A percentile compares a stretch with the other conserved stretches of the same genome.
These are phyloP conservation scores for Sugiyamaella qingdaonensis DNA, from an alignment of 805 yeast genomes.

Conservation along the genomic window DNA sequence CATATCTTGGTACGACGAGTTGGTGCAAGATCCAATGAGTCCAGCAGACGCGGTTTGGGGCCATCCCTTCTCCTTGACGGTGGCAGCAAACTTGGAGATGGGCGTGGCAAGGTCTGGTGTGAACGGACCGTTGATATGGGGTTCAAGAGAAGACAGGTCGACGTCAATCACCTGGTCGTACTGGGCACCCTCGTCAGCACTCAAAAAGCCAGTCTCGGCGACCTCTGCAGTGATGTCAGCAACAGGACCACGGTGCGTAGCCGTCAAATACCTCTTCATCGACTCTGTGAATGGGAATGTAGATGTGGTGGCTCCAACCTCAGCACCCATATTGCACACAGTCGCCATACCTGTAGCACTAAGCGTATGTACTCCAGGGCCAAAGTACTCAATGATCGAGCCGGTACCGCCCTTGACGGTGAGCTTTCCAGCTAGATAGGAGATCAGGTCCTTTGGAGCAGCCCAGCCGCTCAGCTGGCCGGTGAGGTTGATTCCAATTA, in stretches of 20 bases:
- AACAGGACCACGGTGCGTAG: conserved; percentile 79
- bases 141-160: conserved; percentile 81
- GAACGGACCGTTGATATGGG: conserved; percentile 96
- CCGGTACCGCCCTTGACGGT: conserved; percentile 99
- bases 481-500: conserved; percentile 88
- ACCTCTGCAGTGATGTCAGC: conserved; percentile 73
- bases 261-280: conserved; percentile 70
- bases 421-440: conserved; percentile 83
- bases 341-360: conserved; percentile 99
- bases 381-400: conserved; percentile 91
- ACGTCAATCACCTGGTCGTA: conserved; percentile 92
- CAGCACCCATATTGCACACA: conserved; percentile 99
- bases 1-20: conserved; percentile 98
- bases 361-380: conserved; percentile 83
- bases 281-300: conserved; percentile 90
- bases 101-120: conserved; percentile 98
- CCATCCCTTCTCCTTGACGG: conserved; percentile 73
- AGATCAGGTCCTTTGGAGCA: conserved; percentile 94
- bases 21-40: conserved; percentile 96
- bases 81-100: conserved; percentile 71
- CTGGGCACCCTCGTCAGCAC: conserved; percentile 83
- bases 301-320: conserved; percentile 98
- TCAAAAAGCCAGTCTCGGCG: conserved; percentile 53
- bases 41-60: conserved; percentile 86
- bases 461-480: conserved; percentile 92